Evolutionary conservation across 140 eudicot species (phyloP), one percentile per base, ranked within the genome.

Genomic region (Ambrosia hybrid): DNA sequence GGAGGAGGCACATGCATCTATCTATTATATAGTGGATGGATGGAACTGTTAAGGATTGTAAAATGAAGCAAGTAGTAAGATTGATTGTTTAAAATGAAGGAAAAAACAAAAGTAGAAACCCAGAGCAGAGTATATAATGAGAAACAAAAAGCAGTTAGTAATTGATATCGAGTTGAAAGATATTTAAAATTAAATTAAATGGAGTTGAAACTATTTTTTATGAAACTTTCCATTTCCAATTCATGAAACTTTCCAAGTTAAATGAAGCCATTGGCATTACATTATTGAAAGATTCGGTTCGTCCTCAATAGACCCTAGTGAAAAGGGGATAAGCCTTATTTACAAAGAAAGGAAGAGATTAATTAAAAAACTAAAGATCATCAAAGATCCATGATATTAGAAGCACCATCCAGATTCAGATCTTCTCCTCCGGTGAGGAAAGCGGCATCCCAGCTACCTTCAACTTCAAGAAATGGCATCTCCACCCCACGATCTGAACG

Each of bases 371-470:
- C 85, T 73, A 79, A 38, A 89, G 72, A 34, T 90, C 95, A 14
- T 85, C 97, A 36, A 93, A 93, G 89, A 81, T 90, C 83, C 85
- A 92, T 70, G 41, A 78, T 79, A 41, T 75, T 84, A 46, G 67
- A 21, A 21, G 26, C 90, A 43, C 85, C 85, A 52, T 93, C 91
- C 68, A 78, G 88, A 59, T 80, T 68, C 16, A 82, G 78, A 67
- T 76, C 87, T 37, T 3, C 41, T 41, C 8, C 46, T 5, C 83
- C 94, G 52, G 78, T 84, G 10, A 94, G 91, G 67, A 94, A 86
- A 10, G 89, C 88, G 63, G 86, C 73, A 72, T 89, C 96, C 97
- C 97, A 87, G 59, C 75, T 87, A 34, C 80, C 92, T 61, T 88
- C 87, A 9, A 87, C 26, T 21, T 21, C 26, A 21, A 21, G 80